Conservation (phyloP, 2,329 filamentous ascomycete species). For the Penicillium sp. region DNA sequence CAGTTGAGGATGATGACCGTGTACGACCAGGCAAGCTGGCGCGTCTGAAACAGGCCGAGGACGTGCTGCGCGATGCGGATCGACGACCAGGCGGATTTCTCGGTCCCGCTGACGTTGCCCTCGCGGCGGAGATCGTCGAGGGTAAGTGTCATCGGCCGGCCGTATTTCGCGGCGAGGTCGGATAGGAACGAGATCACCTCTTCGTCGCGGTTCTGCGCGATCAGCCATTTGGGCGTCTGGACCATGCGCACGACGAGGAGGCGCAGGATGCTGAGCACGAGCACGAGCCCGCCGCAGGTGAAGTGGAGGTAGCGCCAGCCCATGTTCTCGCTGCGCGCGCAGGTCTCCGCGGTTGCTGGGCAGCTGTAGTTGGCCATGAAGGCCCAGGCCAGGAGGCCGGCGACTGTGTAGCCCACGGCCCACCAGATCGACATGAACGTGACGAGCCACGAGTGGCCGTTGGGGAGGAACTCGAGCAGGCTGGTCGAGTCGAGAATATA, state of each 20-base stretch:
- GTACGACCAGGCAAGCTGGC: conserved; percentile 28
- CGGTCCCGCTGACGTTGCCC: conserved; percentile 8
- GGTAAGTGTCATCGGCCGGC: conserved; percentile 8
- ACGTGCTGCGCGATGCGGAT: conserved; percentile 35
- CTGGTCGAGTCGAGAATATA: conserved; percentile 79
- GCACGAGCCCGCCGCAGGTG: conserved; percentile 70
- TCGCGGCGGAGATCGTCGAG: neutral
- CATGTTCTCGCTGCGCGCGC: conserved; percentile 57
- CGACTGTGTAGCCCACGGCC: conserved; percentile 65
- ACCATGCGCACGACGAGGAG: conserved; percentile 80
- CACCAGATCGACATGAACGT: conserved; percentile 81
- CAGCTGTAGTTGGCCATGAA: conserved; percentile 72
- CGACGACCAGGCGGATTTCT: conserved; percentile 11
- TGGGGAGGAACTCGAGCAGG: conserved; percentile 81
- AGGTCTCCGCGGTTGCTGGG: conserved; percentile 36
- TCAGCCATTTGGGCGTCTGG: conserved; percentile 82
- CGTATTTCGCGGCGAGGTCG: conserved; percentile 5
- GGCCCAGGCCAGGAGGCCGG: conserved; percentile 66
- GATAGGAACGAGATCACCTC: conserved; percentile 73
- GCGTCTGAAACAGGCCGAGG: conserved; percentile 23
- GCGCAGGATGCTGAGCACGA: conserved; percentile 75
- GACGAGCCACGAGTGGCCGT: conserved; percentile 69
- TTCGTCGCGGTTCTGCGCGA: conserved; percentile 73
- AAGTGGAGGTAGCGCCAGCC: conserved; percentile 77
- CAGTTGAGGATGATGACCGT: conserved; percentile 76